Conservation (phyloP, 768 basidiomycete species). For the Suillus fuscotomentosus region DNA sequence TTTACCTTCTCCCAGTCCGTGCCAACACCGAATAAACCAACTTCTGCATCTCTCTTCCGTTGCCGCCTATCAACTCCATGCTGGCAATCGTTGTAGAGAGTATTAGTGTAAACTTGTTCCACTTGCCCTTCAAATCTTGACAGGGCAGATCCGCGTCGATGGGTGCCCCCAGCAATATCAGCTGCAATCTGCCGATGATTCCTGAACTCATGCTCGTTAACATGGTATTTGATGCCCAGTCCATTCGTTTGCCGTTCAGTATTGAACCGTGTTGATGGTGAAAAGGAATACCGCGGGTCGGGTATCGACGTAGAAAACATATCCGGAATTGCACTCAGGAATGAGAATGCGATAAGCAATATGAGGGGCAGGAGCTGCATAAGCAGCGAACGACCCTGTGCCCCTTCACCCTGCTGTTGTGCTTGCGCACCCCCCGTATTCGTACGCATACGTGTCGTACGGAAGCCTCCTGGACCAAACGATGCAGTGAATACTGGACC, state of each 20-base stretch:
- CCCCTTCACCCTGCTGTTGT: slow-evolving; percentile 35
- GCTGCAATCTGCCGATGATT: slow-evolving; percentile 75
- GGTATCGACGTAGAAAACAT: slow-evolving; percentile 70
- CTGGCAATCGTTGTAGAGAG: slow-evolving; percentile 71
- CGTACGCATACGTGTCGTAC: slow-evolving; percentile 53
- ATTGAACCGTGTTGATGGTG: slow-evolving; percentile 56
- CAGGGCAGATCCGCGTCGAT: slow-evolving; percentile 33
- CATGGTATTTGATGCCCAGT: slow-evolving; percentile 79
- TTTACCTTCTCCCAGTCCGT: slow-evolving; percentile 91
- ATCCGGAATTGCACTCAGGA: slow-evolving; percentile 77
- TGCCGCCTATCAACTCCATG: slow-evolving; percentile 64
- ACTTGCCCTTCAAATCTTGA: slow-evolving; percentile 71
- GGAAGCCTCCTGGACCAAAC: slow-evolving; percentile 85
- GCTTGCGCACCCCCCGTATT: slow-evolving; percentile 39
- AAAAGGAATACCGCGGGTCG: slow-evolving; percentile 80
- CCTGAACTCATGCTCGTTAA: slow-evolving; percentile 74
- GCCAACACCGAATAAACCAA: slow-evolving; percentile 89
- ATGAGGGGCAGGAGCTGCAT: slow-evolving; percentile 84
- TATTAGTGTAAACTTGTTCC: slow-evolving; percentile 72
- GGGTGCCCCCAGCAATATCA: slow-evolving; percentile 53
- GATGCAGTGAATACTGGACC: slow-evolving; percentile 67
- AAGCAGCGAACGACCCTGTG: slow-evolving; percentile 56
- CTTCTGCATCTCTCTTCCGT: slow-evolving; percentile 68
- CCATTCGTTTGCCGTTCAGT: slow-evolving; percentile 69
- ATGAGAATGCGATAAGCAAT: slow-evolving; percentile 79